Percentiles rank a stretch among this genome's conserved stretches.
Conservation (phyloP, 495 filamentous ascomycete species). For the Entonaema liquescens region DNA sequence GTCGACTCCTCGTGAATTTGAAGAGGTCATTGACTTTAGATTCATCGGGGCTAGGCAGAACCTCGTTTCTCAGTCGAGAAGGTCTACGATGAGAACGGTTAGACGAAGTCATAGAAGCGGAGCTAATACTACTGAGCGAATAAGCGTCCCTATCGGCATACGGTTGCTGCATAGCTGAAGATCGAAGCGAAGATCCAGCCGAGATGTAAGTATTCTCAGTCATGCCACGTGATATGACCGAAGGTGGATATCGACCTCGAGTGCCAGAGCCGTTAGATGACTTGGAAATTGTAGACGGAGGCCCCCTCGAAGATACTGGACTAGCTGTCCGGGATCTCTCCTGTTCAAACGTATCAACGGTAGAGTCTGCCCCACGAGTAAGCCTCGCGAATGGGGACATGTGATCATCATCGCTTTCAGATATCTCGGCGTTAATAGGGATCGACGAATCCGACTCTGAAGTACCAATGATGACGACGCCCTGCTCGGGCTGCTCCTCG, state of each 20-base stretch:
- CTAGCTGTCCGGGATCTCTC: conserved; percentile 68
- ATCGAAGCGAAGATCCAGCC: conserved; percentile 63
- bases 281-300: conserved; percentile 68
- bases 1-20: conserved; percentile 72
- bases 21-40: conserved; percentile 70
- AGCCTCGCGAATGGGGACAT: conserved; percentile 74
- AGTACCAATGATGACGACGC: conserved; percentile 48
- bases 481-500: conserved; percentile 65
- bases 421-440: conserved; percentile 63
- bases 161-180: conserved; percentile 49
- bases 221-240: conserved; percentile 58
- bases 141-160: conserved; percentile 63
- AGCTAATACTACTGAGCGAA: conserved; percentile 62
- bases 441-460: conserved; percentile 60
- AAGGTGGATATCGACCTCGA: conserved; percentile 52
- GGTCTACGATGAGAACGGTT: conserved; percentile 67
- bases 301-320: conserved; percentile 70
- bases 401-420: conserved; percentile 71
- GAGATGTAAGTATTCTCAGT: conserved; percentile 72
- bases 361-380: conserved; percentile 65
- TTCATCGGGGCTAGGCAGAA: conserved; percentile 71
- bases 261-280: conserved; percentile 59
- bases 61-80: conserved; percentile 83
- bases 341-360: conserved; percentile 60
- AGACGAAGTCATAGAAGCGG: conserved; percentile 72